Evolutionary conservation across 2,329 filamentous ascomycete species (phyloP).

Genomic region (Pseudogymnoascus sp.): DNA sequence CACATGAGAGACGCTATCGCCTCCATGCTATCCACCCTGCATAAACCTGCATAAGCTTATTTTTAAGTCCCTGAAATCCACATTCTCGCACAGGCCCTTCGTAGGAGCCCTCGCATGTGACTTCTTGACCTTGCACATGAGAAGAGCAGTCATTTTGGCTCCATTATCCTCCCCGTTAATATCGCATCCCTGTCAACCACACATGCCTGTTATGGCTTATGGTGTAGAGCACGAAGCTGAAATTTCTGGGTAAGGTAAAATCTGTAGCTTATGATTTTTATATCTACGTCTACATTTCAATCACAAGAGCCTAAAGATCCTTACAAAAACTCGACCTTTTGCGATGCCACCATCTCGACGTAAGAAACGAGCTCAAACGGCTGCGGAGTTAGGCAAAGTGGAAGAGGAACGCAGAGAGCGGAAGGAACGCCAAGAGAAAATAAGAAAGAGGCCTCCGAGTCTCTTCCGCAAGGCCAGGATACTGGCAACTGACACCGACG

Average conservation of each 20-base stretch:
- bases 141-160: neutral
- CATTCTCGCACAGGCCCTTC: neutral
- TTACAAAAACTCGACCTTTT: neutral
- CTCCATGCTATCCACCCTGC: neutral
- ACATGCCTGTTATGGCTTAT: neutral
- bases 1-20: neutral
- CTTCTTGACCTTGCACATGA: neutral
- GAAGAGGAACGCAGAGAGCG: too few relatives aligned
- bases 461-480: slow-evolving; percentile 14
- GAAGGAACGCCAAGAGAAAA: slow-evolving; percentile 18
- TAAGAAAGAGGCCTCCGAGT: slow-evolving; percentile 17
- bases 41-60: neutral
- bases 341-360: slow-evolving; percentile 9
- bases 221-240: too few relatives aligned
- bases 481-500: neutral
- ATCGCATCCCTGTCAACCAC: too few relatives aligned
- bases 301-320: neutral
- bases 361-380: neutral
- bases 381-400: slow-evolving; percentile 1
- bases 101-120: too few relatives aligned
- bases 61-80: neutral
- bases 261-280: too few relatives aligned
- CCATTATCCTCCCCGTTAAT: neutral
- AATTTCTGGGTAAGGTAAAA: neutral
- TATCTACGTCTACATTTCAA: neutral